Conservation (phyloP, 129 eudicot genomes). For the Escallonia herrerae region DNA sequence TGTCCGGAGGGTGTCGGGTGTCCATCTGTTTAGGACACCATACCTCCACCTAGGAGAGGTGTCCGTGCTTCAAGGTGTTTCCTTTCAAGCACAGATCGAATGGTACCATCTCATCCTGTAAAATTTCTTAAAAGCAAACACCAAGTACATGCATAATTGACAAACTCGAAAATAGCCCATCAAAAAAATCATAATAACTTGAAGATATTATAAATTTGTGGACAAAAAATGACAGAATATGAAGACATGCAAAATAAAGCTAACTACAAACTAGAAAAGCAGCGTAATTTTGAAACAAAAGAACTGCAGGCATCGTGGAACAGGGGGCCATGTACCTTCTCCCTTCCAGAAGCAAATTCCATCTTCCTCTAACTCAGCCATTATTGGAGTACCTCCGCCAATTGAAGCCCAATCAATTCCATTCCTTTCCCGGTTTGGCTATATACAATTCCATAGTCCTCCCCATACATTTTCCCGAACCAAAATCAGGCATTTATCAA, state of each 20-base stretch:
- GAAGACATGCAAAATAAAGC: conserved; percentile 15
- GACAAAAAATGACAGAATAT: conserved; percentile 14
- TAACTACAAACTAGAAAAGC: conserved; percentile 15
- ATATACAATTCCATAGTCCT: not conserved
- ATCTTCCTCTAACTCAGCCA: not conserved
- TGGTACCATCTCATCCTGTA: no score
- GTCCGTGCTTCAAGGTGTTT: no score
- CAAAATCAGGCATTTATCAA: not conserved
- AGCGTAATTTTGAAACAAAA: conserved; percentile 8
- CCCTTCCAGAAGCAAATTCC: not conserved
- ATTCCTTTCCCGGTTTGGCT: not conserved
- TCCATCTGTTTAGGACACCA: no score
- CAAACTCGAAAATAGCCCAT: no score
- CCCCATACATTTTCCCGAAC: not conserved
- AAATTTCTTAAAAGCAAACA: no score
- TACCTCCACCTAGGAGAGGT: no score
- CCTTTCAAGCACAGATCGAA: no score
- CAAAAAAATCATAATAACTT: no score
- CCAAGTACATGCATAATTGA: no score
- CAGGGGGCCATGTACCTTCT: conserved; percentile 13
- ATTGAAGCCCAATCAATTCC: not conserved
- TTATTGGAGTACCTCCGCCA: not conserved
- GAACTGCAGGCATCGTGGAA: conserved; percentile 8
- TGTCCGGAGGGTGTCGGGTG: no score
- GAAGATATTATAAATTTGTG: conserved; percentile 15